Evolutionary conservation across 345 rosid genomes (phyloP).

Genomic region (Sonneratia alba): DNA sequence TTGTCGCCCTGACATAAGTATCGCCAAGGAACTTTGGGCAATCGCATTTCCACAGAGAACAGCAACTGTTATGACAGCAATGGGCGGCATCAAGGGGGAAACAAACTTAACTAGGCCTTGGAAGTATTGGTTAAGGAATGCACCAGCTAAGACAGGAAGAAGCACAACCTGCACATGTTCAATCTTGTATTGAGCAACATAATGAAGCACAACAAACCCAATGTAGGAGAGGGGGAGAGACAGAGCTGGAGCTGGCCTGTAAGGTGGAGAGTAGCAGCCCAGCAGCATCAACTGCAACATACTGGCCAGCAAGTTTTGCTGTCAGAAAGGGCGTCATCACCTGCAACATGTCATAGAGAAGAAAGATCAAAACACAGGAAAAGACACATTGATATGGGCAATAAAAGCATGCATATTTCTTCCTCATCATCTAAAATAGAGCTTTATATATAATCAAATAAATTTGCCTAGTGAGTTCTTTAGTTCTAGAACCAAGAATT

Average conservation of each 20-base stretch:
- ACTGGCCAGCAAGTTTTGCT: constrained; percentile 76
- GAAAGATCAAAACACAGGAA: not conserved
- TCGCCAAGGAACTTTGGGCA: constrained; percentile 63
- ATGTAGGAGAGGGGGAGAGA: not conserved
- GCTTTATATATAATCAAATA: not conserved
- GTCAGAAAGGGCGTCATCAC: constrained; percentile 88
- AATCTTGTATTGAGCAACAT: not conserved
- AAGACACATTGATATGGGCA: not conserved
- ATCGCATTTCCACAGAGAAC: constrained; percentile 74
- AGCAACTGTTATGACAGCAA: constrained; percentile 79
- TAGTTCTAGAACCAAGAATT: not conserved
- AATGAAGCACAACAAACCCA: not conserved
- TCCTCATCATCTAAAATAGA: not conserved
- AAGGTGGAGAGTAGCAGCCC: constrained; percentile 62
- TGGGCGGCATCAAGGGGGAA: constrained; percentile 74
- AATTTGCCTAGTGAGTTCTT: not conserved
- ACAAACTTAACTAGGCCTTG: constrained; percentile 55
- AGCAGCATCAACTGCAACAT: constrained; percentile 70
- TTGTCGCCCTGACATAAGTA: constrained; percentile 64
- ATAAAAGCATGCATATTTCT: not conserved
- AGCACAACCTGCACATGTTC: constrained; percentile 54
- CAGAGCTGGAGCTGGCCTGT: constrained; percentile 39
- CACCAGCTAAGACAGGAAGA: constrained; percentile 79
- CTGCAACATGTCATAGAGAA: constrained; percentile 26
- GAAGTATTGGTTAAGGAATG: constrained; percentile 75